Conservation (phyloP, 345 rosid species). For the Aquilaria malaccensis region DNA sequence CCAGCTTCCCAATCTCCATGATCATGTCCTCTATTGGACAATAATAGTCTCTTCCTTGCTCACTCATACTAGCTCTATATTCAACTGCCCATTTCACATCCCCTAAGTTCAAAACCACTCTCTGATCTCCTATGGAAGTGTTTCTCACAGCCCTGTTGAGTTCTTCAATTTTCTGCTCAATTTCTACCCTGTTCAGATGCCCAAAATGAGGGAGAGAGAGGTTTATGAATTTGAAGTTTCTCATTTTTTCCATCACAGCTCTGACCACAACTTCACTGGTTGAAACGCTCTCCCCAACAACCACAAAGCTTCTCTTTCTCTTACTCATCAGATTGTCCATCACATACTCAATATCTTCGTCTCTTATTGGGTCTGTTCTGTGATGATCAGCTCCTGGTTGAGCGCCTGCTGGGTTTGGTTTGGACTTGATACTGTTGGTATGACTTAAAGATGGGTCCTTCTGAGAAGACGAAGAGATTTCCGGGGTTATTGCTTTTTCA, state of each 20-base stretch:
- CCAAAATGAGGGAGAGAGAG: conserved; percentile 45
- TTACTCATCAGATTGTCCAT: conserved; percentile 43
- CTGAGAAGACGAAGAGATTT: conserved; percentile 31
- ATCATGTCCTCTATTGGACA: conserved; percentile 64
- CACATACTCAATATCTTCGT: conserved; percentile 62
- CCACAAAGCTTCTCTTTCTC: conserved; percentile 42
- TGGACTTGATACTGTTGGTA: conserved; percentile 32
- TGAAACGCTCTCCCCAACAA: conserved; percentile 67
- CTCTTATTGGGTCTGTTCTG: conserved; percentile 29
- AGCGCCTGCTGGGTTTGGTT: conserved; percentile 22
- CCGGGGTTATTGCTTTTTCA: conserved; percentile 62
- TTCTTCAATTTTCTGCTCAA: conserved; percentile 54
- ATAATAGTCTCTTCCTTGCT: conserved; percentile 24
- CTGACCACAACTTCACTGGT: conserved; percentile 46
- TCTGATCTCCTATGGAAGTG: conserved; percentile 31
- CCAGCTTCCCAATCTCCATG: conserved; percentile 64
- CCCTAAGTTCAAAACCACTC: conserved; percentile 55
- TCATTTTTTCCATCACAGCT: conserved; percentile 59
- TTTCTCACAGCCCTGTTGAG: conserved; percentile 37
- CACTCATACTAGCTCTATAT: conserved; percentile 32
- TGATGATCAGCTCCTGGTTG: conserved; percentile 16
- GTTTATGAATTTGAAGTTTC: conserved; percentile 47
- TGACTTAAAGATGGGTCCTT: conserved; percentile 18
- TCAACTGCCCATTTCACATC: conserved; percentile 71
- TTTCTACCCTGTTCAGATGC: conserved; percentile 40